Base-by-base conservation (phyloP, 2,329 filamentous ascomycete species). In the Myriosclerotinia scirpicola region DNA sequence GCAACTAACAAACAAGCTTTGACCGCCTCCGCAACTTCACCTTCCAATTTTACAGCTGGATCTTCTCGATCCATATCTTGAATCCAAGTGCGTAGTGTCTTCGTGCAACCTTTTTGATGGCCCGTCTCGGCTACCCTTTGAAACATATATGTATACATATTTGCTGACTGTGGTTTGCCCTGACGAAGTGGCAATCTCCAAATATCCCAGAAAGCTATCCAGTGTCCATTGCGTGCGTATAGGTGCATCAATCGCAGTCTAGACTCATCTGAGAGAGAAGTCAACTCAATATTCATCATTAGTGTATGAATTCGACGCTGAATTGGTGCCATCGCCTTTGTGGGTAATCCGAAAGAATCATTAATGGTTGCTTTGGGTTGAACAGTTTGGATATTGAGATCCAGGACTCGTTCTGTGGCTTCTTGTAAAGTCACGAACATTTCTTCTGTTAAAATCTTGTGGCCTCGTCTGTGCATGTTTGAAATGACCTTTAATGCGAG, bases 41-140 rank as follows among this genome's bases (percentile, higher is more conserved):
- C 81, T 11, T 78, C 69, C 0, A 83, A 77, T 34, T 70, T 63
- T 20, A 91, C 80, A 0, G 79, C 77, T 1, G 83, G 82, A 0
- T 80, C 69, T 73, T 91, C 87, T 56, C 77, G 75, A 22, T 79
- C 69, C 84, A 91, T 88, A 73, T 88, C 85, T 2, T 81, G 80
- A n/a, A 85, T 80, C 73, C 83, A 84, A 68, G 79, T 81, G n/a
- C 81, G 81, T 69, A 85, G 77, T 30, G 79, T 82, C 67, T 80
- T 79, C 64, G 76, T 80, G 74, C 80, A 87, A 69, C 78, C 75
- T 58, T 67, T 72, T 66, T 80, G 76, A 69, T 84, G 78, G 0
- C 76, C 72, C 0, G 81, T 80, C 5, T 78, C 73, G 0, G 83
- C 81, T 64, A 87, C 80, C 38, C 79, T 73, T 17, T 75, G 70